Percentiles rank a stretch among this genome's conserved stretches.
These are phyloP conservation scores for Pyrrhoderma noxium DNA, from an alignment of 1,284 basidiomycete genomes.

Conservation along the genomic window DNA sequence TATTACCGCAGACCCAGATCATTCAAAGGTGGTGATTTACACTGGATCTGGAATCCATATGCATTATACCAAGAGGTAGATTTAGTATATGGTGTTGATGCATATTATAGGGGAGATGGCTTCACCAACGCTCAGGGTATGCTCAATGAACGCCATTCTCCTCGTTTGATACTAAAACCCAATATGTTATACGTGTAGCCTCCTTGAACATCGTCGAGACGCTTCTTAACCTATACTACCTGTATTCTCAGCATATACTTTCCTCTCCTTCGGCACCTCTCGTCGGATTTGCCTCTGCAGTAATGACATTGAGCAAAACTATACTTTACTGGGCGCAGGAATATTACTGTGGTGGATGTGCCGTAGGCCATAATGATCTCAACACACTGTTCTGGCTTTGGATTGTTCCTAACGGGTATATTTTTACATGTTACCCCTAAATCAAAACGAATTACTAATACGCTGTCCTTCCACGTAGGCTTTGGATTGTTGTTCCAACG, in stretches of 20 bases:
- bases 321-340: slow-evolving; percentile 77
- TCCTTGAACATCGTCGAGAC: slow-evolving; percentile 79
- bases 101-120: slow-evolving; percentile 59
- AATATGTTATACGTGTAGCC: slow-evolving; percentile 30
- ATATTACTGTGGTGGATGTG: slow-evolving; percentile 64
- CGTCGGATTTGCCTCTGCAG: slow-evolving; percentile 63
- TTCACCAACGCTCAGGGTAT: slow-evolving; percentile 85
- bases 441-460: background rate
- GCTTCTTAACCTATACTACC: slow-evolving; percentile 64
- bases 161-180: slow-evolving; percentile 24
- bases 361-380: slow-evolving; percentile 66
- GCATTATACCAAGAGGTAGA: slow-evolving; percentile 70
- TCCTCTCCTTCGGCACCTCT: slow-evolving; percentile 59
- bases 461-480: slow-evolving; percentile 29
- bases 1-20: slow-evolving; percentile 42
- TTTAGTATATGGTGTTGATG: slow-evolving; percentile 65
- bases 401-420: slow-evolving; percentile 75
- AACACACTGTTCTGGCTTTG: slow-evolving; percentile 53
- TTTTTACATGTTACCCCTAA: slow-evolving; percentile 16
- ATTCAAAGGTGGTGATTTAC: slow-evolving; percentile 73
- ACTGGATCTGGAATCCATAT: slow-evolving; percentile 87
- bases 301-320: slow-evolving; percentile 83
- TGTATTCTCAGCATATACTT: slow-evolving; percentile 64
- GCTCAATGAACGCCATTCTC: slow-evolving; percentile 20
- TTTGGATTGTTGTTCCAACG: slow-evolving; percentile 67